Conservation (phyloP, 305 asterid genomes). For the Galium porrigens region DNA sequence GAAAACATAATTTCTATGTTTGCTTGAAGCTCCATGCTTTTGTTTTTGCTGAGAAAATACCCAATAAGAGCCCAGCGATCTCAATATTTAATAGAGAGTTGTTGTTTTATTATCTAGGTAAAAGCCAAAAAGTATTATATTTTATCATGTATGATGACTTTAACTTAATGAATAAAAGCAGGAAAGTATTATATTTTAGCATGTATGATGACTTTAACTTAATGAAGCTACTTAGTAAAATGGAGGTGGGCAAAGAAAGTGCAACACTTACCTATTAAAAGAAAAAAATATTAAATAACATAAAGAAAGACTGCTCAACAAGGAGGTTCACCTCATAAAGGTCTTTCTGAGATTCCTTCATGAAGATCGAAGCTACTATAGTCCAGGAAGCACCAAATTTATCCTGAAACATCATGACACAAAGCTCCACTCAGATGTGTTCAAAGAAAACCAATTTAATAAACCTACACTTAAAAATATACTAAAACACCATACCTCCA, state of each 20-base stretch:
- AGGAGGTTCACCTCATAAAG: slow-evolving; percentile 50
- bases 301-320: slow-evolving; percentile 1
- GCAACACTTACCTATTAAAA: neutral
- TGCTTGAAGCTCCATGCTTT: neutral
- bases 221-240: neutral
- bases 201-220: neutral
- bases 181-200: neutral
- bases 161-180: neutral
- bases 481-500: slow-evolving; percentile 34
- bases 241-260: neutral
- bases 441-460: neutral
- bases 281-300: neutral
- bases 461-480: neutral
- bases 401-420: slow-evolving; percentile 40
- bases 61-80: neutral
- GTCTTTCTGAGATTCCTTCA: slow-evolving; percentile 61
- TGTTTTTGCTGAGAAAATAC: neutral
- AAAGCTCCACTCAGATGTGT: slow-evolving; percentile 1
- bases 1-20: neutral
- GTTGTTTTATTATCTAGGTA: neutral
- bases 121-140: neutral
- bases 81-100: neutral
- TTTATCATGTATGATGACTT: neutral
- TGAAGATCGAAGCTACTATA: slow-evolving; percentile 56
- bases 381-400: slow-evolving; percentile 79